Base-by-base conservation (phyloP, 1,139 yeast species). In the Candida frijolesensis region DNA sequence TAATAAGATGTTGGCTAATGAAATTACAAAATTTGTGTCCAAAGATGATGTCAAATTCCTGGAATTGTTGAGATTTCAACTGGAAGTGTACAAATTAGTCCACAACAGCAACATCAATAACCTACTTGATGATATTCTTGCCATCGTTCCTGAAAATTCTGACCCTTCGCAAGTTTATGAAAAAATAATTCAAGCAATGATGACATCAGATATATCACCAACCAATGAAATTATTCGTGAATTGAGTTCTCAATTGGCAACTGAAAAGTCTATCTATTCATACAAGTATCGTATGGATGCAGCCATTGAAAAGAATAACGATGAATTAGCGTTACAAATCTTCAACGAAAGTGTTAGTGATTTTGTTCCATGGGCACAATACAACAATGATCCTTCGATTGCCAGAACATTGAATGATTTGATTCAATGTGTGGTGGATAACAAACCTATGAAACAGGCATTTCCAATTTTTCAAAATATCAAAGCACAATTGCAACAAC, bases 401-500 rank as follows among this genome's bases (percentile, higher is more conserved):
- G 52, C 60, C 7, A 58, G 57, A 10, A 67, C 79, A 0, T 59
- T 76, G 48, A 74, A 72, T 55, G 65, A 67, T 43, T 59, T 76
- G 40, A 64, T 74, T 15, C 60, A 67, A 3, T 40, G 62, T 1
- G 40, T 65, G 1, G 62, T 72, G 51, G 30, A 55, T 12, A 49
- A 60, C 12, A 50, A 57, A 45, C 57, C 57, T 2, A 58, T 72
- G 16, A 56, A 57, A 12, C 63, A 60, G 4, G 55, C 72, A 1
- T 74, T 74, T 50, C 68, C 68, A 3, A 60, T 65, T 4, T 76
- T 74, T 60, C 65, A 66, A 29, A 67, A 61, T 43, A 64, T 76
- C 46, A 74, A 71, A 55, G 77, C 73, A 44, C 77, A 74, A 53
- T 64, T 74, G 70, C 64, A 66, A 39, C 52, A 61, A 3, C 61